Base-by-base conservation (phyloP, 176 grass and related monocot species). In the Tillandsia fasciculata region DNA sequence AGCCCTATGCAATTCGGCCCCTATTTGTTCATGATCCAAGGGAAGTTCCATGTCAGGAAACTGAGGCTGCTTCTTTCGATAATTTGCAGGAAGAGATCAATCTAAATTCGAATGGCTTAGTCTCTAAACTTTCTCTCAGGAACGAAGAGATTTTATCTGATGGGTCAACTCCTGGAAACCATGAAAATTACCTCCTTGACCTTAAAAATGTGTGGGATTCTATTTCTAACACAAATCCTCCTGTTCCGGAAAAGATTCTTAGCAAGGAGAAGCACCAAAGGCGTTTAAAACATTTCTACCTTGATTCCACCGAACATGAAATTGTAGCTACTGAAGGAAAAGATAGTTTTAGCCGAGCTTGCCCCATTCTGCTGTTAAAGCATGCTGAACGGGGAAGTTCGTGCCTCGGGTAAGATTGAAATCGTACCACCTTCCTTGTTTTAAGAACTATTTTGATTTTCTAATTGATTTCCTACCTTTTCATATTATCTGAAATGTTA, bases 11-110 rank as follows among this genome's bases (percentile, higher is more conserved):
- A 76, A 87, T 96, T 78, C 20, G 91, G 70, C 78, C 89, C 67
- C 78, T 96, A 81, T 66, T 72, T 56, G 86, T 87, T 76, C 67
- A 58, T 87, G 89, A 96, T 72, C 89, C 93, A n/a, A 83, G 93
- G 74, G 79, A 87, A 64, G 68, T 81, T 42, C 78, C 81, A 57
- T 54, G 27, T 53, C 29, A 82, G 67, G 50, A 20, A 65, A 52
- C n/a, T 65, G 48, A 64, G 48, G 65, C 63, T 63, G 12, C 33
- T 64, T 74, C 29, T 67, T 63, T 84, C 33, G 84, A 72, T 28
- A 49, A 68, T 84, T 48, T 69, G 13, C 68, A 76, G 76, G 72
- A 76, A 65, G 84, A 84, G 69, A 53, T 74, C 65, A 52, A 24
- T 53, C 11, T 17, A 64, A 24, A 52, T 78, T 63, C 66, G 50